These are phyloP conservation scores for Trypethelium eluteriae DNA, from an alignment of 495 filamentous ascomycete species.

Conservation along the genomic window DNA sequence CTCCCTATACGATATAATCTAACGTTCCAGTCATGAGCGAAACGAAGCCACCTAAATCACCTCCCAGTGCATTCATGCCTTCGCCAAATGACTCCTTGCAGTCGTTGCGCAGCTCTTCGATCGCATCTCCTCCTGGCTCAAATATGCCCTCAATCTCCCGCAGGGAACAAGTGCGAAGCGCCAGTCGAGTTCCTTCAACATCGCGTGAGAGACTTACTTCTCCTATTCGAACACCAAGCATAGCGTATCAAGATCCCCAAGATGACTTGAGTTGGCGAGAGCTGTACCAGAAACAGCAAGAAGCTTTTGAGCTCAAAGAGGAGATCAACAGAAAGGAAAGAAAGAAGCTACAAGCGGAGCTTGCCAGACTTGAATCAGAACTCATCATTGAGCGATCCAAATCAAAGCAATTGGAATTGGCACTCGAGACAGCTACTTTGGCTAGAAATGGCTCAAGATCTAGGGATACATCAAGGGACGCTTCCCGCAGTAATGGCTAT, in stretches of 20 bases:
- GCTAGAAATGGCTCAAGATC: slow-evolving; percentile 7
- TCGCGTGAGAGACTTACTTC: slow-evolving; percentile 5
- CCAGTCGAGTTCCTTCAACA: slow-evolving; percentile 8
- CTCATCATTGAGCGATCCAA: slow-evolving; percentile 3
- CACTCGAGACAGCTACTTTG: not conserved
- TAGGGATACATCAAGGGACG: not conserved
- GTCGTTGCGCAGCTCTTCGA: not conserved
- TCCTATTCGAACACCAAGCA: not conserved
- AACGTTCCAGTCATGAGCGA: not conserved
- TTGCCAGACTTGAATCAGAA: not conserved
- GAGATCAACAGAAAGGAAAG: not conserved
- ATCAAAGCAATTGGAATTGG: slow-evolving; percentile 1
- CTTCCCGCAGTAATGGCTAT: not conserved
- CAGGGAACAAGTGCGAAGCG: not conserved
- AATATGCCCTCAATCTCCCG: slow-evolving; percentile 5
- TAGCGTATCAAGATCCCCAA: not conserved
- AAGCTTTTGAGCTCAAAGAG: slow-evolving; percentile 5
- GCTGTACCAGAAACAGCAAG: slow-evolving; percentile 6
- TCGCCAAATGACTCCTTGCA: slow-evolving; percentile 21
- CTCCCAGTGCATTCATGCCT: slow-evolving; percentile 21
- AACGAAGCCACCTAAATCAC: slow-evolving; percentile 12
- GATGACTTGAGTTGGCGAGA: slow-evolving; percentile 5
- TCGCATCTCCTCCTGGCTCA: slow-evolving; percentile 9
- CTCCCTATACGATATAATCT: not conserved
- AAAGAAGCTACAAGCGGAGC: not conserved